Conservation (phyloP, 768 basidiomycete species). For the Trametes maxima region DNA sequence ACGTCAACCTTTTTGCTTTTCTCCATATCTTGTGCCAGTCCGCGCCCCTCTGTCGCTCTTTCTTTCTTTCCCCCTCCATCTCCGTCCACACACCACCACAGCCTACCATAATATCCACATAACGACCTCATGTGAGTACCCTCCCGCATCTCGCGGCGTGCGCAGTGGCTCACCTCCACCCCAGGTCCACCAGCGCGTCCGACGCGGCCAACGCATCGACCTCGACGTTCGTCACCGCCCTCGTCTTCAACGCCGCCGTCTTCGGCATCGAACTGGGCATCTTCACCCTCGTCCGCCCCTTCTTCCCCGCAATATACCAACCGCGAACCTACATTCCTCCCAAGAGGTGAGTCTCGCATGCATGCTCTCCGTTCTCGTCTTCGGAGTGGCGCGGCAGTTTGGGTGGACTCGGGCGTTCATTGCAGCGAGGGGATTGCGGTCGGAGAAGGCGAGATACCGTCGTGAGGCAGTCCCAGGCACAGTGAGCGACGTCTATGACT, state of each 20-base stretch:
- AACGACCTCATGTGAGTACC: conserved; percentile 19
- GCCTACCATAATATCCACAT: not conserved
- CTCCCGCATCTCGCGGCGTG: not conserved
- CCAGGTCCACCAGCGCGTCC: conserved; percentile 8
- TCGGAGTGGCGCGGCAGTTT: no score
- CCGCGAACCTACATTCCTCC: conserved; percentile 73
- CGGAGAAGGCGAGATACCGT: not conserved
- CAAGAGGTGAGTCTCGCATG: conserved; percentile 39
- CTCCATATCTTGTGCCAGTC: not conserved
- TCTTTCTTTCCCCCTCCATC: conserved; percentile 2
- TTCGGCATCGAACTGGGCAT: conserved; percentile 69
- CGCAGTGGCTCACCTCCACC: not conserved
- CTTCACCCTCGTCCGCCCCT: conserved; percentile 83
- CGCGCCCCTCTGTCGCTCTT: conserved; percentile 1
- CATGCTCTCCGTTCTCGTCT: not conserved
- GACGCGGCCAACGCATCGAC: conserved; percentile 66
- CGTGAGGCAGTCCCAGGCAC: conserved; percentile 1
- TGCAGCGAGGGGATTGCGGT: not conserved
- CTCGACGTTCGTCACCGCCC: conserved; percentile 77
- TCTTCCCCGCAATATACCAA: conserved; percentile 88
- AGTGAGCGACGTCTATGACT: not conserved
- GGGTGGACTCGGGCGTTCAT: no score
- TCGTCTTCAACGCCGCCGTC: conserved; percentile 78
- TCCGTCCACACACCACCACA: not conserved
- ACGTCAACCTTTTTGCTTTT: conserved; percentile 16